phyloP scores from a whole-genome alignment of 2,329 filamentous ascomycete species.

The Xylariaceae sp. region DNA sequence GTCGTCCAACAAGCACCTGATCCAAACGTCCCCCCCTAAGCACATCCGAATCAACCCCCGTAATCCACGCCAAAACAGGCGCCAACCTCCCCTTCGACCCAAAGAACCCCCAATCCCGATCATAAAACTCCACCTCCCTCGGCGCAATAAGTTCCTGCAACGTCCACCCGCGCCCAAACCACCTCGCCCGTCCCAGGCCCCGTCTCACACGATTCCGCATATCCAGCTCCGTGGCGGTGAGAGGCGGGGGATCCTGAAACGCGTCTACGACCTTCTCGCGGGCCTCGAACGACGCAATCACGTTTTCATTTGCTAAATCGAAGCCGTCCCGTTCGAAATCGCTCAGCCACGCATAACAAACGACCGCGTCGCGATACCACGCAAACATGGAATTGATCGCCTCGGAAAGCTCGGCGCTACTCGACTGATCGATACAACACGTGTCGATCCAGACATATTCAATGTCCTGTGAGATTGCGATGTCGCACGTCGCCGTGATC shows the following conservation, averaged over 20 bases:
- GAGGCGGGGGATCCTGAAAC: constrained; percentile 9
- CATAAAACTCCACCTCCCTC: constrained; percentile 21
- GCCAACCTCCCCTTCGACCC: constrained; percentile 21
- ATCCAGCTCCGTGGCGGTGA: constrained; percentile 16
- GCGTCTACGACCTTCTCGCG: not conserved
- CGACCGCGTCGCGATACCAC: constrained; percentile 18
- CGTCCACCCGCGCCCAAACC: constrained; percentile 25
- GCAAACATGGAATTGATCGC: constrained; percentile 26
- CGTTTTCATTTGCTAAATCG: constrained; percentile 11
- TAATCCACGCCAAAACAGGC: constrained; percentile 19
- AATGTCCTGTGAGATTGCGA: constrained; percentile 15
- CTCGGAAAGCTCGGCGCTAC: constrained; percentile 24
- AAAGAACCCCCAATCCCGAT: constrained; percentile 20
- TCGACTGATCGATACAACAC: constrained; percentile 26
- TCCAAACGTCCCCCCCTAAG: constrained; percentile 18
- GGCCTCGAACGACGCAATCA: constrained; percentile 17
- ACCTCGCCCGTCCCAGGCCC: constrained; percentile 16
- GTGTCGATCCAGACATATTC: constrained; percentile 25
- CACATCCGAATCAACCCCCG: constrained; percentile 19
- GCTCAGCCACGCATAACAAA: constrained; percentile 22
- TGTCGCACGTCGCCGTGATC: constrained; percentile 16
- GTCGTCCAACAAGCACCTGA: constrained; percentile 20
- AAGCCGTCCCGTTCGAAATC: constrained; percentile 16
- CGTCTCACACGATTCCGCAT: constrained; percentile 17
- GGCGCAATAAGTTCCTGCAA: constrained; percentile 26